Base-by-base conservation (phyloP, 2,329 filamentous ascomycete species). In the Aspergillus uvarum region DNA sequence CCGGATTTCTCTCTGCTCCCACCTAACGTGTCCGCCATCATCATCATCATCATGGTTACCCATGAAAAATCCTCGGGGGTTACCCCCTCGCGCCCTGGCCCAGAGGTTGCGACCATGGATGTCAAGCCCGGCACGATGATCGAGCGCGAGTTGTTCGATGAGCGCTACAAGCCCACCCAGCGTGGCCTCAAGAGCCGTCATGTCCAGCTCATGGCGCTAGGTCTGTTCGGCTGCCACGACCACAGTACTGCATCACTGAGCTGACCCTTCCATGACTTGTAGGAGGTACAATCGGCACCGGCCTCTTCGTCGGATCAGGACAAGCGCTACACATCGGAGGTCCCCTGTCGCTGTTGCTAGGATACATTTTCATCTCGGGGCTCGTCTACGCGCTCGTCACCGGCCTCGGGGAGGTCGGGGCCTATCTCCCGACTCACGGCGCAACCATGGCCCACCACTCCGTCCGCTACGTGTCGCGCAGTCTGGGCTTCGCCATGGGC, bases 201-300 rank as follows among this genome's bases (percentile, higher is more conserved):
- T 70, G 75, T 77, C 14, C 76, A 78, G 63, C 72, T 77, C 65
- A 76, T 80, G 77, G 84, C 84, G 14, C 77, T 87, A 14, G 38
- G 38, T 44, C 16, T 19, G 38, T 44, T 16, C 2, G 8, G 6
- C 38, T 44, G 14, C 14, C 14, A 16, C n/a, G 14, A 19, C 26
- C 38, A n/a, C 16, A 10, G 11, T 16, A 44, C 5, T 44, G 38
- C 12, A 19, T 3, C 5, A 12, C 2, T 3, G 1, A 16, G 16
- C 38, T 44, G 16, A 44, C 38, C 38, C 38, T 44, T 44, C 14
- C 6, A 6, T 44, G 14, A 19, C 38, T 19, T 16, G 16, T 10
- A 44, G 83, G 83, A 57, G 83, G 84, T 59, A 84, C 83, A 4
- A 86, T 86, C 60, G 80, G 81, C 47, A 84, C 82, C 2, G 83